phyloP scores from a whole-genome alignment of 2,329 filamentous ascomycete genomes.

The Albophoma yamanashiensis region DNA sequence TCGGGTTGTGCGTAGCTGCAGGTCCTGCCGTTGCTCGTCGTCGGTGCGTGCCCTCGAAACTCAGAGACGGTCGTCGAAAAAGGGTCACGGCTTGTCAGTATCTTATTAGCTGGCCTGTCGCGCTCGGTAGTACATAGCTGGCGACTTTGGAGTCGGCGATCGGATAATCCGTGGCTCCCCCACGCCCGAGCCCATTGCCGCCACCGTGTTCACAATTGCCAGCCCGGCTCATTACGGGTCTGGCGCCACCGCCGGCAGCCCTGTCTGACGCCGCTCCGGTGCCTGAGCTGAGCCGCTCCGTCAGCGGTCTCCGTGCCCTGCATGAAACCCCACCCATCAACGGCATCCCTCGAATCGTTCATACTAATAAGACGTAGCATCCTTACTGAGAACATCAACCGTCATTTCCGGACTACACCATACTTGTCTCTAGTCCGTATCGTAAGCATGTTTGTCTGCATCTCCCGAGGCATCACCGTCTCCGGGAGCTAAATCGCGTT shows the following conservation, averaged over 20 bases:
- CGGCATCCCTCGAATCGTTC: neutral
- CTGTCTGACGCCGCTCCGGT: neutral
- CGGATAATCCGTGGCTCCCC: constrained; percentile 21
- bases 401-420: neutral
- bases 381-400: too few relatives aligned
- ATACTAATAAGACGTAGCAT: neutral
- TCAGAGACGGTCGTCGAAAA: neutral
- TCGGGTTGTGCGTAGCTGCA: neutral
- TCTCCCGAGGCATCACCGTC: neutral
- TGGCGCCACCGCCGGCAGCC: neutral
- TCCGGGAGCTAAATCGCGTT: neutral
- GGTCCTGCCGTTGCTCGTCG: neutral
- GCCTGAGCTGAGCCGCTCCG: neutral
- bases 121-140: neutral
- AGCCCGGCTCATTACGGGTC: neutral
- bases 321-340: neutral
- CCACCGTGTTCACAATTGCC: constrained; percentile 23
- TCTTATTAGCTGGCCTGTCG: neutral
- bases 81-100: neutral
- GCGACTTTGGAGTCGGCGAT: constrained; percentile 12
- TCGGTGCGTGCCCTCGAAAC: neutral
- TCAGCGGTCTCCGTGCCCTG: neutral
- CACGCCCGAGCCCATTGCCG: constrained; percentile 9
- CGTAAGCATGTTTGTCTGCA: neutral
- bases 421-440: neutral